Conservation (phyloP, 192 early-diverging fungal species). For the Coemansia guatemalensis region DNA sequence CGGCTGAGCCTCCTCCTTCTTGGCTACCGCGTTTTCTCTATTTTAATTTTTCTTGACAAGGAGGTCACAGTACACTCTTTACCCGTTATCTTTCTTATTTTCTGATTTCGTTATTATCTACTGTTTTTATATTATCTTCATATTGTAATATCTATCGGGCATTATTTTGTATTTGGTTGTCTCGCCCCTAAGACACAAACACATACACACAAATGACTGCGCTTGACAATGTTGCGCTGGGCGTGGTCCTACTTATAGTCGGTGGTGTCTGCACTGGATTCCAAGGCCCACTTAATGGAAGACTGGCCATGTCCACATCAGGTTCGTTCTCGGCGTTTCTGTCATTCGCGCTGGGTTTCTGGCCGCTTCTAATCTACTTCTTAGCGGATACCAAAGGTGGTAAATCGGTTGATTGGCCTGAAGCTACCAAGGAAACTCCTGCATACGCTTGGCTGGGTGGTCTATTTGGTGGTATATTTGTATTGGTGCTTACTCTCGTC, state of each 20-base stretch:
- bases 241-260: slow-evolving; percentile 52
- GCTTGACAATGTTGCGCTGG: slow-evolving; percentile 35
- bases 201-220: slow-evolving; percentile 14
- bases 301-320: slow-evolving; percentile 41
- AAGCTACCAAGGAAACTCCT: slow-evolving; percentile 20
- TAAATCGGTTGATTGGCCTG: slow-evolving; percentile 42
- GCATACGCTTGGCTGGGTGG: slow-evolving; percentile 52
- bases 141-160: slow-evolving; percentile 9
- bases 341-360: slow-evolving; percentile 51
- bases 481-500: slow-evolving; percentile 48
- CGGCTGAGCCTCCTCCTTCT: too few species aligned
- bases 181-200: neutral
- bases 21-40: neutral
- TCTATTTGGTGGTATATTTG: slow-evolving; percentile 49
- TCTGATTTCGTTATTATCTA: neutral
- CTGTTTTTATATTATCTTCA: neutral
- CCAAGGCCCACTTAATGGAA: slow-evolving; percentile 53
- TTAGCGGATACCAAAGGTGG: slow-evolving; percentile 49
- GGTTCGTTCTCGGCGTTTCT: slow-evolving; percentile 53
- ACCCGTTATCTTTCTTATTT: slow-evolving; percentile 1
- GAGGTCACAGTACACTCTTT: neutral
- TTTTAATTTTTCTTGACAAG: neutral
- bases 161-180: too few species aligned
- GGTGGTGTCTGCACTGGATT: slow-evolving; percentile 48
- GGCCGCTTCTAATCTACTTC: slow-evolving; percentile 53